These are phyloP conservation scores for Exophiala sideris DNA, from an alignment of 2,329 filamentous ascomycete species.

Conservation along the genomic window DNA sequence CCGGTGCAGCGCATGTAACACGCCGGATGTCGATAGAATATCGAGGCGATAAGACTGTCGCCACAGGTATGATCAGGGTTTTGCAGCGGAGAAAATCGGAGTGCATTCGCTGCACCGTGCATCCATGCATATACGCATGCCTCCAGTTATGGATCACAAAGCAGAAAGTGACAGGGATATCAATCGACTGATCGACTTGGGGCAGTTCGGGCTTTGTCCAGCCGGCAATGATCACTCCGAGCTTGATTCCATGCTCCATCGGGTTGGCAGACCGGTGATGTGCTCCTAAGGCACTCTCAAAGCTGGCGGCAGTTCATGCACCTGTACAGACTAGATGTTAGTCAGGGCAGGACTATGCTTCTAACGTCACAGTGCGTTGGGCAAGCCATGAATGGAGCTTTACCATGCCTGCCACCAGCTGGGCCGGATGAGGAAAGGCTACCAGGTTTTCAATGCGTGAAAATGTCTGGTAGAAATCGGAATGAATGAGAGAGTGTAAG, in stretches of 20 bases:
- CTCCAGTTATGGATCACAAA: no score
- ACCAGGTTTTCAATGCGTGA: background rate
- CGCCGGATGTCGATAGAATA: background rate
- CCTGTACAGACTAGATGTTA: constrained; percentile 7
- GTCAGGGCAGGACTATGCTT: constrained; percentile 15
- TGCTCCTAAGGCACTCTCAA: background rate
- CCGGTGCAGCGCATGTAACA: constrained; percentile 55
- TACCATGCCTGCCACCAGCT: no score
- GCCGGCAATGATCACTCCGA: no score
- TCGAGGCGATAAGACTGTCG: constrained; percentile 2
- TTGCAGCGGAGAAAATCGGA: constrained; percentile 17
- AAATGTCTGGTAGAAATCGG: no score
- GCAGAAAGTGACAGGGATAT: no score
- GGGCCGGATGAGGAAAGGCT: no score
- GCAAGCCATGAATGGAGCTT: constrained; percentile 11
- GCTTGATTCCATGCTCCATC: no score
- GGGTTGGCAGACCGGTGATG: background rate
- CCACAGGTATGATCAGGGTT: constrained; percentile 5
- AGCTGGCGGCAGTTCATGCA: constrained; percentile 6
- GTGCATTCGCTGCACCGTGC: background rate
- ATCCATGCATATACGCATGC: background rate
- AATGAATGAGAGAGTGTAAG: no score
- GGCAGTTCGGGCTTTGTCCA: no score
- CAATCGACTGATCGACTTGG: no score
- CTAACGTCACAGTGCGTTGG: constrained; percentile 17